These are phyloP conservation scores for Paraphoma sp. DNA, from an alignment of 2,329 filamentous ascomycete genomes.

Conservation along the genomic window DNA sequence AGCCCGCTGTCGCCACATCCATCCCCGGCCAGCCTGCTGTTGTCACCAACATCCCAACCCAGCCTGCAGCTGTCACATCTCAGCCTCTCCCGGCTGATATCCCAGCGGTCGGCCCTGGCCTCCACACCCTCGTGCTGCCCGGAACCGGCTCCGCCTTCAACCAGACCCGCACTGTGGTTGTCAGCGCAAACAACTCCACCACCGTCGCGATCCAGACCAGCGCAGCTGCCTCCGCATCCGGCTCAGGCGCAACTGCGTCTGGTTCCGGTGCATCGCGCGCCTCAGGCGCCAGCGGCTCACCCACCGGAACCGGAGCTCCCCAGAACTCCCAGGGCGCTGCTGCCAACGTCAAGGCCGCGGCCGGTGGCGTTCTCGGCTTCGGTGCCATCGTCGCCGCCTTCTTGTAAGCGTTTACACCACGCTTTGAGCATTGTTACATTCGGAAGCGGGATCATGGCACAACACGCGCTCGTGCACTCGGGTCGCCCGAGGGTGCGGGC, in stretches of 20 bases:
- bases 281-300: conserved; percentile 19
- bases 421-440: conserved; percentile 12
- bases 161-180: conserved; percentile 35
- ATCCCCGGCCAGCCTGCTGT: conserved; percentile 31
- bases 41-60: neutral
- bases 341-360: conserved; percentile 38
- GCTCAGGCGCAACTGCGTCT: conserved; percentile 15
- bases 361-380: conserved; percentile 41
- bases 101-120: conserved; percentile 44
- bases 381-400: conserved; percentile 46
- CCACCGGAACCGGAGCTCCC: conserved; percentile 18
- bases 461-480: conserved; percentile 21
- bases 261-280: conserved; percentile 16
- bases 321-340: conserved; percentile 29
- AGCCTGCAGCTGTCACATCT: conserved; percentile 28
- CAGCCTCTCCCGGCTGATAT: conserved; percentile 41
- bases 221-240: conserved; percentile 13
- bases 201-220: conserved; percentile 27
- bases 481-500: conserved; percentile 10
- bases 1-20: conserved; percentile 27
- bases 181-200: conserved; percentile 46
- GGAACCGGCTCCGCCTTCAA: conserved; percentile 34
- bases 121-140: conserved; percentile 41
- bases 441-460: conserved; percentile 11
- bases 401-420: conserved; percentile 36